Base-by-base conservation (phyloP, 495 filamentous ascomycete species). In the Tuber brumale region DNA sequence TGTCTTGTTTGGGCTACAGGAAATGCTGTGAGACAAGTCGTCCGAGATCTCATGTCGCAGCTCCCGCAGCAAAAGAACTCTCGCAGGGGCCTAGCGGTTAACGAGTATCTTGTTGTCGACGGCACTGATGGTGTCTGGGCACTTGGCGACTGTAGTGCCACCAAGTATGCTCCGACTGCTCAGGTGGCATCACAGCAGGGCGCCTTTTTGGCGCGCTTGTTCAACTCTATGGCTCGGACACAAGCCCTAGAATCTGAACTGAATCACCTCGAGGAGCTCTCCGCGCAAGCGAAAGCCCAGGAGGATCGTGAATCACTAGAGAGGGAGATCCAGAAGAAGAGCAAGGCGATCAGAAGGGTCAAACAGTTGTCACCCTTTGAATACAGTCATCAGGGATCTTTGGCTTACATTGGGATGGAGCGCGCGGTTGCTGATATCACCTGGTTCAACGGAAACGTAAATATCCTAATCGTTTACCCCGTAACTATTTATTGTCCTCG, bases 331-430 rank as follows among this genome's bases (percentile, higher is more conserved):
- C 92, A 94, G 83, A 87, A 89, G 74, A 87, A 91, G 79, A 92
- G 97, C 88, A 93, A 91, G 85, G 89, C 95, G 81, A 88, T 98
- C 74, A 90, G 92, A 73, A 88, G 94, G 74, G 90, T 95, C 83
- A 97, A 96, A 89, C 91, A 95, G 85, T 90, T 97, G 82, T 94
- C 93, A 78, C 95, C 95, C 43, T 99, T 99, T 87, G 91, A 97
- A 87, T 99, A 99, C 88, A 92, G 92, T 51, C 95, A 99, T 86
- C 94, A 99, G 87, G 95, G 95, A 82, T 93, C 90, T 82, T 84
- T 99, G 84, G 95, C 95, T 72, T 99, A 99, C 85, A 99, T 99
- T 85, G 95, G 95, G 70, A 95, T 92, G 86, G 95, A 99, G 84
- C 93, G 94, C 87, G 95, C 95, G 42, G 94, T 99, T 77, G 95